phyloP scores from a whole-genome alignment of 768 basidiomycete species.

The Filobasidium floriforme region DNA sequence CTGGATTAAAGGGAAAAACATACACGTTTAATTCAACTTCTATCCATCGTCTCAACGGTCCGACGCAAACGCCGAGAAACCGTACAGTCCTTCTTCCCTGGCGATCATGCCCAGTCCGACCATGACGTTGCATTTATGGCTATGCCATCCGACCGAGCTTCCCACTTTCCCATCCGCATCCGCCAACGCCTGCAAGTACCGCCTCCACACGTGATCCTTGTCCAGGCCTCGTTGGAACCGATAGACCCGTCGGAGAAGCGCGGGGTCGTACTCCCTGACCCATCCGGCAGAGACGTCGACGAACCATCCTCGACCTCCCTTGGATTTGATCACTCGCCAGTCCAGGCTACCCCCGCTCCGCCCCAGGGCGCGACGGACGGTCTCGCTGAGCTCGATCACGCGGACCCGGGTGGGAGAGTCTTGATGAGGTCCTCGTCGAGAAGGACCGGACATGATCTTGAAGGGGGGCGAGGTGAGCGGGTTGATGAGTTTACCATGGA shows the following conservation, averaged over 20 bases:
- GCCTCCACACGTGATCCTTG: constrained; percentile 59
- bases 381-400: constrained; percentile 74
- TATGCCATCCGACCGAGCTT: constrained; percentile 89
- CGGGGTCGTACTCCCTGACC: constrained; percentile 45
- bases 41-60: constrained; percentile 56
- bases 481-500: constrained; percentile 70
- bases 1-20: no score
- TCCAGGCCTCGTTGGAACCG: constrained; percentile 52
- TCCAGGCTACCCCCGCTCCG: constrained; percentile 59
- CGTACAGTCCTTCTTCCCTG: constrained; percentile 85
- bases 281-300: constrained; percentile 81
- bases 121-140: constrained; percentile 92
- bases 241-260: constrained; percentile 8
- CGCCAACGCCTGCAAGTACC: constrained; percentile 64
- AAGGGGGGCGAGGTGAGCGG: constrained; percentile 75
- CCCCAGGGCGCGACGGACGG: constrained; percentile 64
- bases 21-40: no score
- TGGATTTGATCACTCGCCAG: constrained; percentile 85
- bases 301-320: constrained; percentile 92
- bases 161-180: constrained; percentile 81
- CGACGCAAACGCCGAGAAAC: constrained; percentile 89
- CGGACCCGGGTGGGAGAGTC: constrained; percentile 63
- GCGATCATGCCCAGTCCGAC: constrained; percentile 86
- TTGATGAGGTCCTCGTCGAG: constrained; percentile 27
- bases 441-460: constrained; percentile 51